phyloP scores from a whole-genome alignment of 2,329 filamentous ascomycete genomes.

The Stemphylium beticola region DNA sequence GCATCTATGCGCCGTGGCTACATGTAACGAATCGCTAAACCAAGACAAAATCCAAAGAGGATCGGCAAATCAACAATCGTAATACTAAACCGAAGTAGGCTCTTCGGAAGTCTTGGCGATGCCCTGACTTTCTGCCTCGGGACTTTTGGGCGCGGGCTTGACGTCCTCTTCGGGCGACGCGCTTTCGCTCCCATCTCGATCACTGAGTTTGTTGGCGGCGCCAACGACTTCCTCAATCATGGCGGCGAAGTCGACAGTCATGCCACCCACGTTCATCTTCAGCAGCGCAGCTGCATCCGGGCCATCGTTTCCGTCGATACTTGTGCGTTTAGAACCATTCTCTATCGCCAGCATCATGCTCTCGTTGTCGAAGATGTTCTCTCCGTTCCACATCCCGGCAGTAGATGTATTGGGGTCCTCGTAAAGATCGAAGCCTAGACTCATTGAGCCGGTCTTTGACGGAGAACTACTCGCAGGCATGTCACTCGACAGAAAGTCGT shows the following conservation, averaged over 20 bases:
- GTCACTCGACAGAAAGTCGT: slow-evolving; percentile 47
- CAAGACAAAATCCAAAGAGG: not conserved
- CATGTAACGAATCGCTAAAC: slow-evolving; percentile 1
- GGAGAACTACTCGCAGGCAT: slow-evolving; percentile 47
- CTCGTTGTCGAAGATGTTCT: slow-evolving; percentile 44
- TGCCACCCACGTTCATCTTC: slow-evolving; percentile 37
- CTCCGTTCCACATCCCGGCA: slow-evolving; percentile 41
- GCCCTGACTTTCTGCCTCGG: slow-evolving; percentile 17
- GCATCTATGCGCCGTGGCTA: not conserved
- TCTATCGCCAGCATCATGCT: slow-evolving; percentile 29
- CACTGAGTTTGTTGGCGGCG: slow-evolving; percentile 21
- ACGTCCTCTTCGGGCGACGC: not conserved
- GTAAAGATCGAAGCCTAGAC: slow-evolving; percentile 44
- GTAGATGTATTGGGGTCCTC: slow-evolving; percentile 47
- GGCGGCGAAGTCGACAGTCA: slow-evolving; percentile 43
- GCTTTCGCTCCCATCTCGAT: not conserved
- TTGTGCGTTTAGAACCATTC: slow-evolving; percentile 11
- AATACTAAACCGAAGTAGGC: slow-evolving; percentile 4
- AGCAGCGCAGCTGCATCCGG: slow-evolving; percentile 19
- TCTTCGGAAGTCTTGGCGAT: slow-evolving; percentile 23
- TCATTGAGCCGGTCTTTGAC: slow-evolving; percentile 28
- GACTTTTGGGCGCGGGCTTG: slow-evolving; percentile 10
- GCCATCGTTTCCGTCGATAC: slow-evolving; percentile 12
- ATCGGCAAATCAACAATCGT: not conserved
- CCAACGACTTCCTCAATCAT: slow-evolving; percentile 48